These are phyloP conservation scores for Fomitopsis pulvina DNA, from an alignment of 768 basidiomycete species.

Conservation along the genomic window DNA sequence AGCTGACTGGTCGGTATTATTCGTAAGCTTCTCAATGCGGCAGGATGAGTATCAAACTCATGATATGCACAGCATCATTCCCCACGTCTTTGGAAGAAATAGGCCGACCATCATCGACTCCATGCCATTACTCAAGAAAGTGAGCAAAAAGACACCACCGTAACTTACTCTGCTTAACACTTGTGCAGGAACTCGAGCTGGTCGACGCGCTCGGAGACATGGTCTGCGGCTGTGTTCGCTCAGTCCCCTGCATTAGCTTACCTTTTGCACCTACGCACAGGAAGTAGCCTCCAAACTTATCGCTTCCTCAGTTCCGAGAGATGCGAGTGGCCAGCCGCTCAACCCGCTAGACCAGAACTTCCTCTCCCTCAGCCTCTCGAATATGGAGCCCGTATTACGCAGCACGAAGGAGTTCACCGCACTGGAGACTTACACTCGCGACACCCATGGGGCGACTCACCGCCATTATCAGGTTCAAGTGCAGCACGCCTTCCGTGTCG, in stretches of 20 bases:
- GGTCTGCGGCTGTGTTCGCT: slow-evolving; percentile 28
- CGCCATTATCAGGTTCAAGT: slow-evolving; percentile 35
- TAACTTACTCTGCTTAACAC: background rate
- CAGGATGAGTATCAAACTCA: background rate
- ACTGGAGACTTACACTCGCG: slow-evolving; percentile 40
- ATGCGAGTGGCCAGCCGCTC: slow-evolving; percentile 40
- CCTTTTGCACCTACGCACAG: slow-evolving; percentile 19
- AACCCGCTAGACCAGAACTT: slow-evolving; percentile 55
- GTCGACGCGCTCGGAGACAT: slow-evolving; percentile 62
- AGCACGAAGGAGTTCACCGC: slow-evolving; percentile 39
- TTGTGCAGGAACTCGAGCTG: slow-evolving; percentile 46
- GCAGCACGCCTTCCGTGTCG: slow-evolving; percentile 45
- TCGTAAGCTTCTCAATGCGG: slow-evolving; percentile 33
- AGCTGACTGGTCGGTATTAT: slow-evolving; percentile 47
- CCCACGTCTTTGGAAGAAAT: slow-evolving; percentile 51
- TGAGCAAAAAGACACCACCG: too few species aligned
- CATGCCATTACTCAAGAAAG: slow-evolving; percentile 34
- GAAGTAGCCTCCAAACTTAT: slow-evolving; percentile 57
- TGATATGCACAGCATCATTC: slow-evolving; percentile 42
- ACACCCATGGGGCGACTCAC: slow-evolving; percentile 55
- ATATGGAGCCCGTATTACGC: slow-evolving; percentile 40
- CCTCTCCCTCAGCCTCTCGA: slow-evolving; percentile 42
- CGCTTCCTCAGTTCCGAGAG: slow-evolving; percentile 27
- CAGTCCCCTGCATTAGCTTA: background rate
- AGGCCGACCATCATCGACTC: slow-evolving; percentile 40